Evolutionary conservation across 176 grass and related monocot genomes (phyloP).

Genomic region (Dendrocalamus sinicus): DNA sequence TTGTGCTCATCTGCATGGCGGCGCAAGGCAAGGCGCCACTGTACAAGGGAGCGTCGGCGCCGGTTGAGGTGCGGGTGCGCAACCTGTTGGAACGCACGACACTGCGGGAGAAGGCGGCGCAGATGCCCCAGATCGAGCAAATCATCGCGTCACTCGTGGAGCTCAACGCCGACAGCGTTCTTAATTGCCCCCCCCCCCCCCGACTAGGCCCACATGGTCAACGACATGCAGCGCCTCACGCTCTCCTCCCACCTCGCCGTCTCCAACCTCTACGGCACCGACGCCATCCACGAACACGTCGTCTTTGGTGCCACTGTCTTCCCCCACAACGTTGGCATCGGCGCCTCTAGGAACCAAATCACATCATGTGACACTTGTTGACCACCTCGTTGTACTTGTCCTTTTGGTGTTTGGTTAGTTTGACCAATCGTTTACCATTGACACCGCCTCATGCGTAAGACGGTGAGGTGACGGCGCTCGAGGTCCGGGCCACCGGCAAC

Average conservation of each 20-base stretch:
- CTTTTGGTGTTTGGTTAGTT: not conserved
- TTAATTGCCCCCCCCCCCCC: slow-evolving; percentile 51
- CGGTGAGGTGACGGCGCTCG: slow-evolving; percentile 72
- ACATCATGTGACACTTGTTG: not conserved
- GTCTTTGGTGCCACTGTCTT: slow-evolving; percentile 85
- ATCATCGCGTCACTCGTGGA: slow-evolving; percentile 54
- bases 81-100: slow-evolving; percentile 86
- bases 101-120: slow-evolving; percentile 78
- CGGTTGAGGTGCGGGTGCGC: slow-evolving; percentile 69
- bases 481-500: slow-evolving; percentile 74
- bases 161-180: slow-evolving; percentile 64
- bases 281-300: slow-evolving; percentile 87
- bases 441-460: slow-evolving; percentile 57
- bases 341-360: slow-evolving; percentile 59
- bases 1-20: not conserved
- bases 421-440: not conserved
- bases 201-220: slow-evolving; percentile 74
- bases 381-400: not conserved
- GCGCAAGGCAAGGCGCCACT: slow-evolving; percentile 19
- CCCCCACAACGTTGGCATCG: slow-evolving; percentile 86
- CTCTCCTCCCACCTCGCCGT: slow-evolving; percentile 74
- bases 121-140: slow-evolving; percentile 93
- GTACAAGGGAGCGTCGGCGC: slow-evolving; percentile 66
- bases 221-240: slow-evolving; percentile 69
- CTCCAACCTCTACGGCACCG: slow-evolving; percentile 73